These are phyloP conservation scores for Chiua virens DNA, from an alignment of 768 basidiomycete species.

Conservation along the genomic window DNA sequence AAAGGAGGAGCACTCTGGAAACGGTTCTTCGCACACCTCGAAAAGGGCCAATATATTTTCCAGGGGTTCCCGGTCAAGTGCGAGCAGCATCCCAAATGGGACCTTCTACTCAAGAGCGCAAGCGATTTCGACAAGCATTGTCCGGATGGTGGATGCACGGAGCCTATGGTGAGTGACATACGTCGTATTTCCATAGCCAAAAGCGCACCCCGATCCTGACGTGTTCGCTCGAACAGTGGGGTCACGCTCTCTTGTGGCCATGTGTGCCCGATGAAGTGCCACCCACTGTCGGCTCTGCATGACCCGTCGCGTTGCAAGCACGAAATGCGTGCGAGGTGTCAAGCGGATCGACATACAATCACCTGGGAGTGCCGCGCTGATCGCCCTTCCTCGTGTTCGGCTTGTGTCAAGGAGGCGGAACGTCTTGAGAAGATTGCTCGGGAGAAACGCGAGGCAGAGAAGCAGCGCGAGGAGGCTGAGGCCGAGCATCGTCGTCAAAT, in stretches of 20 bases:
- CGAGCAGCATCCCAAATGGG: constrained; percentile 47
- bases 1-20: constrained; percentile 16
- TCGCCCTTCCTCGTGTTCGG: constrained; percentile 37
- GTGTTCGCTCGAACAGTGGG: not conserved
- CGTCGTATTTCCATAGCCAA: not conserved
- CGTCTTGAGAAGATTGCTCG: constrained; percentile 38
- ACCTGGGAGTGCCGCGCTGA: constrained; percentile 43
- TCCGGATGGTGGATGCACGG: constrained; percentile 63
- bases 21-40: constrained; percentile 9
- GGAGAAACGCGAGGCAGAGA: constrained; percentile 38
- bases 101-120: constrained; percentile 37
- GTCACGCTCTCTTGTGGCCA: constrained; percentile 34
- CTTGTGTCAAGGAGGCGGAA: constrained; percentile 44
- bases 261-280: constrained; percentile 59
- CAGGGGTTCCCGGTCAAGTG: constrained; percentile 54
- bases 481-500: constrained; percentile 38
- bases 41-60: constrained; percentile 8
- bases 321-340: constrained; percentile 39
- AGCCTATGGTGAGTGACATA: constrained; percentile 50
- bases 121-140: constrained; percentile 51
- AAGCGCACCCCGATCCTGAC: too few species aligned
- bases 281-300: constrained; percentile 33
- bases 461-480: constrained; percentile 44
- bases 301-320: constrained; percentile 42
- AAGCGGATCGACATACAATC: constrained; percentile 40